Percentiles rank a stretch among this genome's conserved stretches.
Conservation (phyloP, 495 filamentous ascomycete species). For the Peziza echinospora region DNA sequence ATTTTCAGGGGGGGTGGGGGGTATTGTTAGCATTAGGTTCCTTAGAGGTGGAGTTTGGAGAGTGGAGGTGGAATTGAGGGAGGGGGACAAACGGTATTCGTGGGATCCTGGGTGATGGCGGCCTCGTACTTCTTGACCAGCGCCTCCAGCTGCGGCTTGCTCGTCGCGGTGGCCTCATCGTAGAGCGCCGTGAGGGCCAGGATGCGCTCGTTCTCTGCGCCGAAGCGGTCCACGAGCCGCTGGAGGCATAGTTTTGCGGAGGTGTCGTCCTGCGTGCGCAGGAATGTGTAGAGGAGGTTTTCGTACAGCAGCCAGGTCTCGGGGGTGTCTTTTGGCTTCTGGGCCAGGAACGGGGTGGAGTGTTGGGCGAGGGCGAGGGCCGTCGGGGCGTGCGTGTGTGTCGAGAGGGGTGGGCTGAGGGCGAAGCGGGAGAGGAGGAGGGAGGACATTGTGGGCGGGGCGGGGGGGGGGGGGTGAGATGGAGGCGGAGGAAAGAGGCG, state of each 20-base stretch:
- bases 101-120: constrained; percentile 47
- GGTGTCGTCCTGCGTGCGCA: constrained; percentile 66
- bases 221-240: constrained; percentile 56
- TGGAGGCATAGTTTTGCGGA: constrained; percentile 54
- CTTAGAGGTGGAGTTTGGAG: background rate
- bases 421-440: constrained; percentile 16
- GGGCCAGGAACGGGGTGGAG: constrained; percentile 46
- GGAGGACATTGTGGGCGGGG: background rate
- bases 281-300: constrained; percentile 59
- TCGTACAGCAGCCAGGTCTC: constrained; percentile 69
- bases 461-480: background rate
- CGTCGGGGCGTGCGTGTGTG: constrained; percentile 11
- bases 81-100: constrained; percentile 46
- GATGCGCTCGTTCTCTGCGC: constrained; percentile 56
- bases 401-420: constrained; percentile 9
- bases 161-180: constrained; percentile 59
- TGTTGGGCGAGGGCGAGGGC: constrained; percentile 58
- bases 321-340: constrained; percentile 40
- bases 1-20: constrained; percentile 6
- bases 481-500: background rate
- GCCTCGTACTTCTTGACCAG: constrained; percentile 58
- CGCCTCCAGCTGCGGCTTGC: constrained; percentile 36
- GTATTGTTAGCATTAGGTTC: constrained; percentile 9
- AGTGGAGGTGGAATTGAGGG: constrained; percentile 1
- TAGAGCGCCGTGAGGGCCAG: constrained; percentile 64